Evolutionary conservation across 2,329 filamentous ascomycete genomes (phyloP).

Genomic region (Allantophomopsis lycopodina): DNA sequence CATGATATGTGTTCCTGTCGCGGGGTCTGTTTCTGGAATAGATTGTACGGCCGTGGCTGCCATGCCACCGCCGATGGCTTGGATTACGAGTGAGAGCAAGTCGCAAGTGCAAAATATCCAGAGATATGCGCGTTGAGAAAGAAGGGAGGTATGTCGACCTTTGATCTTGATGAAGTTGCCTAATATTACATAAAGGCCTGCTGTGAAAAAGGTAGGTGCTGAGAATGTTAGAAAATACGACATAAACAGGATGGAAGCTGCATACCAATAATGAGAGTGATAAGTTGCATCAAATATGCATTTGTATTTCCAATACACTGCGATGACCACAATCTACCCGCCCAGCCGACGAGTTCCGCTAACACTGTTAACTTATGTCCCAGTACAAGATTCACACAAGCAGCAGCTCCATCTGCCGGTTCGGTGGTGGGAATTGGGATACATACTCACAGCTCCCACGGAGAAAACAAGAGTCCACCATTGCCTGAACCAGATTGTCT

Average conservation of each 20-base stretch:
- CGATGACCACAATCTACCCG: constrained; percentile 13
- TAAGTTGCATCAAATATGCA: constrained; percentile 21
- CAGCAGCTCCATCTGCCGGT: background rate
- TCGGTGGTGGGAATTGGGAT: constrained; percentile 7
- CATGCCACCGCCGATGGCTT: constrained; percentile 41
- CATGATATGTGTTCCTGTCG: constrained; percentile 19
- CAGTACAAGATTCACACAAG: too few species aligned
- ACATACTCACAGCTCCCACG: constrained; percentile 29
- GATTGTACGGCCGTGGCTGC: constrained; percentile 27
- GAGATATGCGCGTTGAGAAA: constrained; percentile 37
- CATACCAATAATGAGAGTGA: constrained; percentile 26
- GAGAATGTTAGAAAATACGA: background rate
- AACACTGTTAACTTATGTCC: constrained; percentile 12
- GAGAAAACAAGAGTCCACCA: constrained; percentile 34
- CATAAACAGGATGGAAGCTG: constrained; percentile 15
- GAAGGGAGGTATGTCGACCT: constrained; percentile 31
- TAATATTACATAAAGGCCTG: constrained; percentile 47
- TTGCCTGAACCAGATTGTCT: constrained; percentile 25
- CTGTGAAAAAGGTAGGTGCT: constrained; percentile 34
- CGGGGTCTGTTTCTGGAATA: constrained; percentile 18
- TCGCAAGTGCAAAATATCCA: constrained; percentile 44
- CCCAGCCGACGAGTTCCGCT: constrained; percentile 24
- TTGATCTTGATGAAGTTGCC: constrained; percentile 40
- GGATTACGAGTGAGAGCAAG: constrained; percentile 39
- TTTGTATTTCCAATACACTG: constrained; percentile 17